Conservation (phyloP, 2,329 filamentous ascomycete species). For the Pleoardoris graminearum region DNA sequence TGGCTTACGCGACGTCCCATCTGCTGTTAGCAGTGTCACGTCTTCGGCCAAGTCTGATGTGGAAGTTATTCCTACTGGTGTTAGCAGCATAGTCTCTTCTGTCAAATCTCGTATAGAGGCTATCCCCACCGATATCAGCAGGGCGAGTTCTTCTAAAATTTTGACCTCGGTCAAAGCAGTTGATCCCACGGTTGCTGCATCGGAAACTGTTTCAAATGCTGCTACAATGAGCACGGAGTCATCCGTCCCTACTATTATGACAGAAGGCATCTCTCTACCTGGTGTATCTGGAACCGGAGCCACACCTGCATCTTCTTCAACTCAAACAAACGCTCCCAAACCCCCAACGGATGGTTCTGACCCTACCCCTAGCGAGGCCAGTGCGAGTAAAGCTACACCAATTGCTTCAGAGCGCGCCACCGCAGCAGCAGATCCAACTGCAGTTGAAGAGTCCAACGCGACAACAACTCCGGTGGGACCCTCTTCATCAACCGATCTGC, state of each 20-base stretch:
- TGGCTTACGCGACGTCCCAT: not conserved
- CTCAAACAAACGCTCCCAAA: not conserved
- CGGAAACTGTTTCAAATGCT: constrained; percentile 2
- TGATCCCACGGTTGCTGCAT: constrained; percentile 5
- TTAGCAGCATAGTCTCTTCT: constrained; percentile 6
- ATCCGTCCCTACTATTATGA: not conserved
- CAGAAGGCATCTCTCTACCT: constrained; percentile 10
- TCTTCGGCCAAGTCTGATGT: constrained; percentile 6
- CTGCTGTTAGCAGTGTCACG: not conserved
- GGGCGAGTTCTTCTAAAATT: not conserved
- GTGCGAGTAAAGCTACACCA: not conserved
- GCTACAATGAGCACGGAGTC: not conserved
- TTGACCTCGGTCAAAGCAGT: not conserved
- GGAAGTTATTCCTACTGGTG: not conserved
- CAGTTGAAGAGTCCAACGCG: not conserved
- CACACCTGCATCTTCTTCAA: not conserved
- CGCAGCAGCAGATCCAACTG: not conserved
- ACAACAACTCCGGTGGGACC: not conserved
- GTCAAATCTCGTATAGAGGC: constrained; percentile 2
- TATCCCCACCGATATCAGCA: constrained; percentile 8
- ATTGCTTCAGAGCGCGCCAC: not conserved
- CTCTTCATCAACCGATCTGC: not conserved
- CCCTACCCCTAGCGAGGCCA: not conserved
- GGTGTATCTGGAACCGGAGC: constrained; percentile 14
- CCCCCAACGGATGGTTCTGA: not conserved